These are phyloP conservation scores for Dianthus caryophyllus DNA, from an alignment of 148 eudicot species.

Conservation along the genomic window DNA sequence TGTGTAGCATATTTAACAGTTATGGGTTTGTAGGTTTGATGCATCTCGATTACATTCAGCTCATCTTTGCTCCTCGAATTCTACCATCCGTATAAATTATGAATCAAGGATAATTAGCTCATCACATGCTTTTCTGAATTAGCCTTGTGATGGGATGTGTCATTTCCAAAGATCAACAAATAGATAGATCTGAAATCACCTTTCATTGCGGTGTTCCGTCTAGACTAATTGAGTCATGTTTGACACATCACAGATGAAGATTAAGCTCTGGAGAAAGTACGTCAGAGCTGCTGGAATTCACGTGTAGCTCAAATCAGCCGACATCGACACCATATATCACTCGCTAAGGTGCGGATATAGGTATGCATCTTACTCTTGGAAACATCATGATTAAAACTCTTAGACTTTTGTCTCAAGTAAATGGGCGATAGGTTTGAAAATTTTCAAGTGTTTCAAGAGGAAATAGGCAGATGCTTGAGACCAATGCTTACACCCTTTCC, in stretches of 20 bases:
- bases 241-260: background rate
- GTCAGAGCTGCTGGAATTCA: background rate
- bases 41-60: background rate
- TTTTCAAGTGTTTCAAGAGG: too few relatives aligned
- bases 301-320: background rate
- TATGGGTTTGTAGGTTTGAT: background rate
- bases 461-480: too few relatives aligned
- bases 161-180: background rate
- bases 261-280: background rate
- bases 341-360: too few relatives aligned
- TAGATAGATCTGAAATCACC: too few relatives aligned
- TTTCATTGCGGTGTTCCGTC: background rate
- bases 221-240: background rate
- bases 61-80: background rate
- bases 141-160: background rate
- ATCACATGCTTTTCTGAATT: background rate
- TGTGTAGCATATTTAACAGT: background rate
- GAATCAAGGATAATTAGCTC: background rate
- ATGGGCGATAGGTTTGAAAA: too few relatives aligned
- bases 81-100: background rate
- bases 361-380: too few relatives aligned
- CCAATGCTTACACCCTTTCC: too few relatives aligned
- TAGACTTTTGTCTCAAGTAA: too few relatives aligned
- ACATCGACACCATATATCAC: too few relatives aligned
- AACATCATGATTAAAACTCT: too few relatives aligned